Base-by-base conservation (phyloP, 441 rosid species). In the Mallotus japonicus region DNA sequence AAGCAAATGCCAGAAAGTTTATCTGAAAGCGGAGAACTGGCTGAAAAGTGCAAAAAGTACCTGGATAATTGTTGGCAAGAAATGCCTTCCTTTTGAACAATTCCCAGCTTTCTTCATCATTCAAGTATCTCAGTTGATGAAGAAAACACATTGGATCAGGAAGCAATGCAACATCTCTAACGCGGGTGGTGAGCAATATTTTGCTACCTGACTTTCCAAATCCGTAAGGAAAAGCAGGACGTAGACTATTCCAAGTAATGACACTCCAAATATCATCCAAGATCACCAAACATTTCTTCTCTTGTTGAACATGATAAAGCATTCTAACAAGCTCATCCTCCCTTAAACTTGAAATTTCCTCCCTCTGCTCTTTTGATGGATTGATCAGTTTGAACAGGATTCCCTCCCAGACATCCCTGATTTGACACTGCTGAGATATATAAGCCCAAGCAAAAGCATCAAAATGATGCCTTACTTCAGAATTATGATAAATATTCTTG, bases 61-160 rank as follows among this genome's bases (percentile, higher is more conserved):
- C 78, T 61, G 73, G 78, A 73, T 55, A 64, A 65, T 73, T 73
- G 7, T 17, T 55, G 9, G 37, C 56, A 28, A 66, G 78, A 46
- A 79, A 79, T 17, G 83, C 77, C 67, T 82, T 80, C 75, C 67
- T 78, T 56, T 76, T 76, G 37, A 81, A 77, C 56, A 77, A 72
- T 53, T 77, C 73, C 85, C 83, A 81, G 46, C 79, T 71, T 40
- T 76, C 75, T n/a, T 57, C 75, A 73, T 22, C 72, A 46, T 37
- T 76, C 68, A 32, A 22, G 24, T 16, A 59, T 17, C 75, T 71
- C 15, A 19, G 80, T 28, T 51, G 73, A 44, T 73, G 78, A n/a
- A 56, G 67, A 47, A 37, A 66, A 51, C 66, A 46, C 59, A 24
- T 22, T 53, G 81, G 16, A 50, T 66, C 75, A 0, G 42, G 69